A percentile compares a stretch with the other conserved stretches of the same genome.
phyloP scores from a whole-genome alignment of 2,329 filamentous ascomycete species.

The Calonectria pseudoreteaudii region DNA sequence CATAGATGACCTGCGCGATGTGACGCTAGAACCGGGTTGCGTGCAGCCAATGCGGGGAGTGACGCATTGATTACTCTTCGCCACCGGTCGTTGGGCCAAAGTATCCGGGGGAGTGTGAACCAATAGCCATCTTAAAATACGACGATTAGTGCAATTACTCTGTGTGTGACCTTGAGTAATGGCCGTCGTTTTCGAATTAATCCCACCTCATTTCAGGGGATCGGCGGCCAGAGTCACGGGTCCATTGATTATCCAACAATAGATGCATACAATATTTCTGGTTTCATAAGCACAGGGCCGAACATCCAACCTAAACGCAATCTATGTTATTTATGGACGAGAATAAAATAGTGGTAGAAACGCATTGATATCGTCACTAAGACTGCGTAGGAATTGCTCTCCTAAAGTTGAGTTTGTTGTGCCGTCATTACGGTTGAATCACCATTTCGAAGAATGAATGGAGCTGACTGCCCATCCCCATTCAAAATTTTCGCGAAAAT shows the following conservation, averaged over 20 bases:
- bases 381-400: background rate
- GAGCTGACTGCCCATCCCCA: background rate
- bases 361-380: background rate
- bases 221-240: background rate
- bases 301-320: background rate
- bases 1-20: background rate
- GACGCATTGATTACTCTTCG: background rate
- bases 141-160: background rate
- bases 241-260: background rate
- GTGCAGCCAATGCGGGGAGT: background rate
- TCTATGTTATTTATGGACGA: background rate
- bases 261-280: background rate
- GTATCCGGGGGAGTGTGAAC: background rate
- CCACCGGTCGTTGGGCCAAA: background rate
- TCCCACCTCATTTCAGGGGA: background rate
- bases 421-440: background rate
- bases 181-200: background rate
- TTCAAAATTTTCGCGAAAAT: background rate
- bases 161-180: background rate
- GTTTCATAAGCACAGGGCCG: background rate
- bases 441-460: background rate
- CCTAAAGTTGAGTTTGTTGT: background rate
- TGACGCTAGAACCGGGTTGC: background rate
- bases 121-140: background rate
- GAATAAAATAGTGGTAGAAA: background rate